phyloP scores from a whole-genome alignment of 805 yeast genomes.

The Candida odintsovae region DNA sequence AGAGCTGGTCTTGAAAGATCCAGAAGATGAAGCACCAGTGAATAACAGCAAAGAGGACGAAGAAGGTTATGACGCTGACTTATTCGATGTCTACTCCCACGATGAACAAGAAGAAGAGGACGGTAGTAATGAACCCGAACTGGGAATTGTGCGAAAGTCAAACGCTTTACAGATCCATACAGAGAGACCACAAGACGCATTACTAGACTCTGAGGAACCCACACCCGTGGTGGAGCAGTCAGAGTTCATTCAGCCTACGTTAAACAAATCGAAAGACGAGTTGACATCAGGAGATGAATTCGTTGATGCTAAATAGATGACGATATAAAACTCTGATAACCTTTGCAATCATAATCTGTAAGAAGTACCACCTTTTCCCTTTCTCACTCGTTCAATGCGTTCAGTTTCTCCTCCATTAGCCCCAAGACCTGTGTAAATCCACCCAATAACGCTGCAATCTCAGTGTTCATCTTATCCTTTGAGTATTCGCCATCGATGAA shows the following conservation, averaged over 20 bases:
- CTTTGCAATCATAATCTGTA: neutral
- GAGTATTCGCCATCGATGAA: conserved; percentile 19
- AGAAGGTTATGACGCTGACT: conserved; percentile 6
- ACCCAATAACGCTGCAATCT: conserved; percentile 18
- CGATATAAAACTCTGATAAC: neutral
- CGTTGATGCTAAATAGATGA: neutral
- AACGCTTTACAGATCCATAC: conserved; percentile 9
- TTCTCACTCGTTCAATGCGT: conserved; percentile 15
- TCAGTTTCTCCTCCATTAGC: conserved; percentile 26
- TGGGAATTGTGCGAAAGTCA: neutral
- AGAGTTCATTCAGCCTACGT: neutral
- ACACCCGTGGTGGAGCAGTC: conserved; percentile 6
- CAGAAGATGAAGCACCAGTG: neutral
- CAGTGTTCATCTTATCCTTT: conserved; percentile 22
- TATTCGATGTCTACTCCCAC: conserved; percentile 14
- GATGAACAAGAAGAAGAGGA: conserved; percentile 12
- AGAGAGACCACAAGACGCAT: conserved; percentile 14
- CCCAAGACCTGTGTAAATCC: conserved; percentile 22
- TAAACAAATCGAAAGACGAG: neutral
- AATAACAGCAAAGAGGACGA: neutral
- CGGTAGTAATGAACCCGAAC: neutral
- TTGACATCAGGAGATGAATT: neutral
- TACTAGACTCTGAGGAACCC: conserved; percentile 10
- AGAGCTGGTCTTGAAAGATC: neutral
- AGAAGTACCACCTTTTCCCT: neutral